phyloP scores from a whole-genome alignment of 306 rosid genomes.

The Amphicarpaea edgeworthii region DNA sequence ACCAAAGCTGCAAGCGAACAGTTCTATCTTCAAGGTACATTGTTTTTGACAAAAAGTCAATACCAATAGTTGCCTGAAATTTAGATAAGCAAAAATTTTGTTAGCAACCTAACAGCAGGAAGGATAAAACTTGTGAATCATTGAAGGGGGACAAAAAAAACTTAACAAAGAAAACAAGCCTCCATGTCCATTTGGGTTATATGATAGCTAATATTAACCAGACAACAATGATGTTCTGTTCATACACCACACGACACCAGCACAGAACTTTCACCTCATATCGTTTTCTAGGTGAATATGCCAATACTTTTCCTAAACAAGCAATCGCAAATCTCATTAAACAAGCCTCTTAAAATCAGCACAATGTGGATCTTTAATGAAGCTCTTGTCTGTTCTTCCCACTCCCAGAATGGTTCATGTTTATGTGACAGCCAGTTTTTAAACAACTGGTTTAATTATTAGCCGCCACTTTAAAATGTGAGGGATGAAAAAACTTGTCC shows the following conservation, averaged over 20 bases:
- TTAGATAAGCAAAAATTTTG: slow-evolving; percentile 21
- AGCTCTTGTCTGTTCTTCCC: neutral
- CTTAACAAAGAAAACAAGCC: neutral
- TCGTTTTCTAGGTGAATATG: neutral
- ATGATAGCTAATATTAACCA: neutral
- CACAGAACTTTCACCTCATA: neutral
- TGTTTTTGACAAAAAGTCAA: slow-evolving; percentile 95
- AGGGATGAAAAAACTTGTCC: neutral
- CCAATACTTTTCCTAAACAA: slow-evolving; percentile 8
- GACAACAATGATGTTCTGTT: neutral
- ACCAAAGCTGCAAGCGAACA: slow-evolving; percentile 99
- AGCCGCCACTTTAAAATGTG: neutral
- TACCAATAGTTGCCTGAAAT: slow-evolving; percentile 96
- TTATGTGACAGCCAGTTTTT: neutral
- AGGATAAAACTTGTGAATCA: neutral
- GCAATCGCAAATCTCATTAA: neutral
- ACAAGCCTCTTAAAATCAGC: slow-evolving; percentile 27
- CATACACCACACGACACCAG: neutral
- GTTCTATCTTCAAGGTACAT: slow-evolving; percentile 99
- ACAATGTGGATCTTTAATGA: neutral
- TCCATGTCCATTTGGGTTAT: neutral
- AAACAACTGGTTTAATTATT: neutral
- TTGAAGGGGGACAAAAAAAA: neutral
- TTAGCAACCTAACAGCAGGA: slow-evolving; percentile 38
- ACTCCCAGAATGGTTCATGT: slow-evolving; percentile 6